Percentiles rank a stretch among this genome's conserved stretches.
Evolutionary conservation across 495 filamentous ascomycete species (phyloP).

Genomic region (Umbilicaria muhlenbergii): DNA sequence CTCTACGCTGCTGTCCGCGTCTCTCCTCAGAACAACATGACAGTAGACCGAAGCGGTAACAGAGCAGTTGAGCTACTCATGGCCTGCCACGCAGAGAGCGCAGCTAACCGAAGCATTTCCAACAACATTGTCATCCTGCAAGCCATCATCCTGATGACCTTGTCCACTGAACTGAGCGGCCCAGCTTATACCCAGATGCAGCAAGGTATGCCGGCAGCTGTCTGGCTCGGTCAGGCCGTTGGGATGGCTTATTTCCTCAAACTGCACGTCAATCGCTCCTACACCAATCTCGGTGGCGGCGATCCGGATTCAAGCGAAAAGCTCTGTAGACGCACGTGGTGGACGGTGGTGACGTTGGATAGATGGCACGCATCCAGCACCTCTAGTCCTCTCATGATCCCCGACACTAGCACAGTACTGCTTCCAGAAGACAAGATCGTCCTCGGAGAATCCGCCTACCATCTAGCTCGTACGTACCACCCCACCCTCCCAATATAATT

Average conservation of each 20-base stretch:
- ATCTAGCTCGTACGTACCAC: conserved; percentile 40
- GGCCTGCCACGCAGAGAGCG: conserved; percentile 35
- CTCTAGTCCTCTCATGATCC: conserved; percentile 37
- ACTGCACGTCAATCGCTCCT: conserved; percentile 24
- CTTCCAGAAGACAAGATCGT: conserved; percentile 35
- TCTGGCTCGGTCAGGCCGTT: conserved; percentile 39
- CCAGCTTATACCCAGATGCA: conserved; percentile 20
- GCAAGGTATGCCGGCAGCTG: conserved; percentile 19
- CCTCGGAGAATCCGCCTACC: conserved; percentile 39
- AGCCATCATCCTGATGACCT: conserved; percentile 41
- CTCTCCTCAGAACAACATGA: conserved; percentile 2
- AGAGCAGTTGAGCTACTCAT: conserved; percentile 33
- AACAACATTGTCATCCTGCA: conserved; percentile 48
- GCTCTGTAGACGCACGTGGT: conserved; percentile 47
- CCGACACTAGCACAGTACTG: conserved; percentile 34
- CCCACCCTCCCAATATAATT: background rate
- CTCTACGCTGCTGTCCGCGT: conserved; percentile 28
- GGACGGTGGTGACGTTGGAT: conserved; percentile 48
- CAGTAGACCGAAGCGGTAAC: conserved; percentile 21
- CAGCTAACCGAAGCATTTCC: conserved; percentile 23
- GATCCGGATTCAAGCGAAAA: conserved; percentile 44
- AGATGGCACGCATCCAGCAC: conserved; percentile 47
- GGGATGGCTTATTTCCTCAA: conserved; percentile 42
- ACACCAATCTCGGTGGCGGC: conserved; percentile 18
- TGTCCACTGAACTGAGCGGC: conserved; percentile 42